Evolutionary conservation across 306 rosid genomes (phyloP), one percentile per base, ranked within the genome.

Genomic region (Vigna angularis): DNA sequence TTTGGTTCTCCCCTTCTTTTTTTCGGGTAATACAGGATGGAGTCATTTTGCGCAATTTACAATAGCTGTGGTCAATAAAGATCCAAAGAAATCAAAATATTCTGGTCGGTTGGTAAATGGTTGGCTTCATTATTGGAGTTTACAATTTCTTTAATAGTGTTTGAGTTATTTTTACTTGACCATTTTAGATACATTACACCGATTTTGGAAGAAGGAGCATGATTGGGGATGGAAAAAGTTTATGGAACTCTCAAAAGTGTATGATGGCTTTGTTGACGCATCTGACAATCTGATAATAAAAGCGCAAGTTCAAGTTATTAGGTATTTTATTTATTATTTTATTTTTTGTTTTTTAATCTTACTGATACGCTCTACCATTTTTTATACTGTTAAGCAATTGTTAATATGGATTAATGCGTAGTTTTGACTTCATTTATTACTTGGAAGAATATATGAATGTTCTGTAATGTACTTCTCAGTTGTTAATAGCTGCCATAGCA

Each of bases 141-240:
- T 74, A 78, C 63, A 44, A 34, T 64, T 58, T 11, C 79, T 32
- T 50, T n/a, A 18, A 28, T 26, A 30, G 32, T 5, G 59, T 52
- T 75, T 79, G 65, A 76, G 47, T 66, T 63, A 51, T 30, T 58
- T 62, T 51, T 40, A 30, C 69, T 77, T 50, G 83, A 44, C 3
- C 44, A 81, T 74, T 81, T 56, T 82, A 96, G 99, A 96, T 86
- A 96, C 99, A 13, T 87, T 96, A 79, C 99, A 96, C 85, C 96
- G 99, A 13, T 96, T 96, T 83, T 96, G 98, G 98, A 96, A 96
- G 94, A 96, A 96, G 88, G 99, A 96, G 83, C 99, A 93, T 84
- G 99, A 96, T 82, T 96, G 99, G 99, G 99, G 99, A 64, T 96
- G 99, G 98, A 96, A 96, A 81, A 96, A 96, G 72, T 93, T 93